Percentiles rank a stretch among this genome's conserved stretches.
Conservation (phyloP, 768 basidiomycete species). For the Amylocystis lapponica region DNA sequence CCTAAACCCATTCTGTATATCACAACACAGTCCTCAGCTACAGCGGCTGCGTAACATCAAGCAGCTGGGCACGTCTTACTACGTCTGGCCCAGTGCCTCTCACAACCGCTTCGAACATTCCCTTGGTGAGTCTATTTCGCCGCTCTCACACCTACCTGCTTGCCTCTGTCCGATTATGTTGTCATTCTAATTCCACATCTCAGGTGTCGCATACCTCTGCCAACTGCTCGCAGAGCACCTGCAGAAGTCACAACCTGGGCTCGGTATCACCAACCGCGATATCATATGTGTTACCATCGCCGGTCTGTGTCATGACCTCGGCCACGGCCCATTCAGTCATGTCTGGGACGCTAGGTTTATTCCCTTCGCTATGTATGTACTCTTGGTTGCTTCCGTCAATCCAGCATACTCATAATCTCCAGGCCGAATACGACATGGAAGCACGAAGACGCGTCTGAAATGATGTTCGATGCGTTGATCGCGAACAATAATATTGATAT, state of each 20-base stretch:
- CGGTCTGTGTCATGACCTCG: constrained; percentile 80
- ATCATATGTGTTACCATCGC: constrained; percentile 75
- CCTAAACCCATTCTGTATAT: not conserved
- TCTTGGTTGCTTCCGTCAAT: not conserved
- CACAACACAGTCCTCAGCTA: constrained; percentile 52
- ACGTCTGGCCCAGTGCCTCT: constrained; percentile 72
- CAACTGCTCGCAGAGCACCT: constrained; percentile 57
- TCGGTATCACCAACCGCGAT: constrained; percentile 66
- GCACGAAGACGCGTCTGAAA: constrained; percentile 75
- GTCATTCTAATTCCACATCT: not conserved
- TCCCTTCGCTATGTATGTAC: constrained; percentile 54
- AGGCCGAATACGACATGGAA: constrained; percentile 53
- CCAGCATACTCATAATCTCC: not conserved
- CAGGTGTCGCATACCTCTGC: constrained; percentile 74
- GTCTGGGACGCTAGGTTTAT: constrained; percentile 78
- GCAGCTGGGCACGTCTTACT: constrained; percentile 72
- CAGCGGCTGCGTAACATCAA: constrained; percentile 74
- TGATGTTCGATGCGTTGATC: constrained; percentile 75
- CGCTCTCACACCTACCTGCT: not conserved
- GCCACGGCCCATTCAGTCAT: constrained; percentile 84
- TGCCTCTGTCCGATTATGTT: not conserved
- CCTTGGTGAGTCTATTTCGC: constrained; percentile 53
- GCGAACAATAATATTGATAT: constrained; percentile 49
- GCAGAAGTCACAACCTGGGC: constrained; percentile 48
- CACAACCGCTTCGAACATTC: constrained; percentile 84